Evolutionary conservation across 2,329 filamentous ascomycete genomes (phyloP), one percentile per base, ranked within the genome.

Genomic region (Teratosphaeria nubilosa): DNA sequence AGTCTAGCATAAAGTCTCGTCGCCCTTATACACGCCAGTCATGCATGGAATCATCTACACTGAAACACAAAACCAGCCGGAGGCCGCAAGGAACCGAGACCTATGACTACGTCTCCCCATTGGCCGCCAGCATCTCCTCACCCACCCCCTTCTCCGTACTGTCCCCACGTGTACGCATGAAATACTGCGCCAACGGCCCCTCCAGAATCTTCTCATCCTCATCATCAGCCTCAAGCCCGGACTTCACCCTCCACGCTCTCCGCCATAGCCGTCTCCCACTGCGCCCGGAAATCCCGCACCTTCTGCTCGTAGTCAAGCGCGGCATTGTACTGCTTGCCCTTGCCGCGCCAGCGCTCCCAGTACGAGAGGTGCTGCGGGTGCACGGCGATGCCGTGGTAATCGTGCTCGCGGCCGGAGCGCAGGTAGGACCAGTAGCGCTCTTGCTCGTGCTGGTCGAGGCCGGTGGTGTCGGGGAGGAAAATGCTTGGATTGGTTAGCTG

Each of bases 311-410:
- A 90, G 79, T 97, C 92, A 54, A 86, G 77, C 62, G 89, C 85
- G 7, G 91, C 84, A 73, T 96, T 78, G 78, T 96, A 97, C 70
- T 51, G 50, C 27, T 51, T 51, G 22, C 22, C 50, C 27, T 25
- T 51, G 50, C 50, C 50, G 14, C 22, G 22, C 50, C 50, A 51
- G 27, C 50, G 50, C 80, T 96, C 91, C 86, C 88, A 96, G 57
- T 90, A 72, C 9, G 87, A 91, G 61, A 96, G 77, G 70, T 96
- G 91, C 72, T 86, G 82, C 25, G 52, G 89, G 86, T 96, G 90
- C 58, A 96, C 85, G 59, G 91, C 91, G 56, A 95, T 86, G 63
- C 91, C 91, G 75, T 95, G 91, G 77, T 96, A 96, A 53, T 95
- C 88, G 31, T 83, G 62, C 64, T 85, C 84, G 58, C 84, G 83